These are phyloP conservation scores for Articulospora tetracladia DNA, from an alignment of 495 filamentous ascomycete genomes.

Conservation along the genomic window DNA sequence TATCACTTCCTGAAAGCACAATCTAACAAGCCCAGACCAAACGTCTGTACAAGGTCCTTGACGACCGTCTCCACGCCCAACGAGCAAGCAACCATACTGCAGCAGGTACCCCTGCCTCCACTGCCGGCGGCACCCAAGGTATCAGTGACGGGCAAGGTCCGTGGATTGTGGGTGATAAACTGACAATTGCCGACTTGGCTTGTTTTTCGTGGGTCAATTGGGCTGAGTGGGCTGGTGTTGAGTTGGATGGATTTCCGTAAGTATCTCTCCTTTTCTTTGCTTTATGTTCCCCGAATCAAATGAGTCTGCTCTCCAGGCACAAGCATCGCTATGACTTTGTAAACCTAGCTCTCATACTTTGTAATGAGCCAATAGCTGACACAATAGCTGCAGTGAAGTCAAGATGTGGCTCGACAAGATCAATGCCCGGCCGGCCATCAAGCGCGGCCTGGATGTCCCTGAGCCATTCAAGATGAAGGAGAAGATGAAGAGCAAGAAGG, in stretches of 20 bases:
- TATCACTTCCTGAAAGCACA: neutral
- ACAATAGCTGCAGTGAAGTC: conserved; percentile 26
- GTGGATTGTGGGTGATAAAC: conserved; percentile 73
- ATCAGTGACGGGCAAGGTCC: conserved; percentile 1
- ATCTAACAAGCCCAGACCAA: conserved; percentile 38
- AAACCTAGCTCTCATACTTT: no score
- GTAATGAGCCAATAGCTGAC: no score
- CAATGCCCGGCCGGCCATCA: conserved; percentile 57
- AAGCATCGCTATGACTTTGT: no score
- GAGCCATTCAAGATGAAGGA: conserved; percentile 36
- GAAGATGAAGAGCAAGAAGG: conserved; percentile 30
- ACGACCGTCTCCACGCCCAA: conserved; percentile 61
- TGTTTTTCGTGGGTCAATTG: conserved; percentile 68
- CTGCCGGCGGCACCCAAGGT: conserved; percentile 3
- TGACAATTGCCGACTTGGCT: conserved; percentile 79
- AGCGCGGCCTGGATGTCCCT: conserved; percentile 78
- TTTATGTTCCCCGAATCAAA: neutral
- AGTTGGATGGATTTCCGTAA: conserved; percentile 68
- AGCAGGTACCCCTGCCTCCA: conserved; percentile 9
- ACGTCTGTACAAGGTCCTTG: conserved; percentile 71
- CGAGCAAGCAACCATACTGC: conserved; percentile 33
- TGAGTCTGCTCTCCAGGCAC: no score
- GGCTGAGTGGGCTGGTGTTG: conserved; percentile 64
- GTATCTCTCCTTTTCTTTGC: neutral
- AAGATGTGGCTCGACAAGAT: conserved; percentile 63